Percentiles rank a stretch among this genome's conserved stretches.
These are phyloP conservation scores for Scheffersomyces amazonensis DNA, from an alignment of 805 yeast genomes.

Conservation along the genomic window DNA sequence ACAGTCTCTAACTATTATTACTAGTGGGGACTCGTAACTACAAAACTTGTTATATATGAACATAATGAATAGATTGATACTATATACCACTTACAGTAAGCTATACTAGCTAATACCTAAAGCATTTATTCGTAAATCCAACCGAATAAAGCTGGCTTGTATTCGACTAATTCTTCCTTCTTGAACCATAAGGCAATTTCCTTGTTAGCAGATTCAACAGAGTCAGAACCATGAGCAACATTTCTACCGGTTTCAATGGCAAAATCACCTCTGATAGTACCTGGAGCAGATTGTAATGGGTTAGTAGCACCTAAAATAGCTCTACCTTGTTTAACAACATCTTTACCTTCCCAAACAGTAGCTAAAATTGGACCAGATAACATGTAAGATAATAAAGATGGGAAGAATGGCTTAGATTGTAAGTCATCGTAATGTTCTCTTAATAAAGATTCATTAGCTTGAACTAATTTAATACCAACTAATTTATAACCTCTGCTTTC, in stretches of 20 bases:
- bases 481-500: constrained; percentile 97
- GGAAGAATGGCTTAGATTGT: constrained; percentile 96
- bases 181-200: constrained; percentile 98
- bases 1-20: no score
- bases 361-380: constrained; percentile 97
- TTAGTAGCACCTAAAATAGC: constrained; percentile 97
- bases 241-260: constrained; percentile 99
- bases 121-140: constrained; percentile 88
- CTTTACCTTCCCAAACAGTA: constrained; percentile 99
- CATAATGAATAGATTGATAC: no score
- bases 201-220: constrained; percentile 95
- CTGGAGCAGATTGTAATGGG: constrained; percentile 96
- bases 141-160: constrained; percentile 78
- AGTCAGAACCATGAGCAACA: constrained; percentile 99
- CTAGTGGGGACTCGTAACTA: no score
- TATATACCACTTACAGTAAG: no score
- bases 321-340: constrained; percentile 98
- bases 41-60: no score
- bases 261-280: constrained; percentile 99
- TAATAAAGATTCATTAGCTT: constrained; percentile 83
- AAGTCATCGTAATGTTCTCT: constrained; percentile 95
- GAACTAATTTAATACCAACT: constrained; percentile 89
- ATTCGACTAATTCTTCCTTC: constrained; percentile 90
- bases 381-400: constrained; percentile 95
- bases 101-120: no score